Conservation (phyloP, 78 protist genomes). For the Protostelium mycophagum region DNA sequence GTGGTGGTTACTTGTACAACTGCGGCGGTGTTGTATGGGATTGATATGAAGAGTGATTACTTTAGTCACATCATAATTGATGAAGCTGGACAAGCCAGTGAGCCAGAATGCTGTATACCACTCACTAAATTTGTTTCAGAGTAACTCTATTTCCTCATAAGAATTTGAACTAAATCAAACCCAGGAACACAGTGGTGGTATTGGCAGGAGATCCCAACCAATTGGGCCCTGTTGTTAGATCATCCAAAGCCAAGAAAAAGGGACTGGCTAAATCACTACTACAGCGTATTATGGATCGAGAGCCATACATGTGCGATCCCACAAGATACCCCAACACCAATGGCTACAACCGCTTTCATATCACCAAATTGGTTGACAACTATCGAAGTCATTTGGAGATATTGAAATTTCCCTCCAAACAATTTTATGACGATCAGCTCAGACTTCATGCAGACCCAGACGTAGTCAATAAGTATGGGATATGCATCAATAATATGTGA, state of each 20-base stretch:
- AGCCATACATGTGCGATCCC: background rate
- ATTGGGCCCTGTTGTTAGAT: constrained; percentile 41
- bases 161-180: background rate
- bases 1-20: background rate
- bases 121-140: background rate
- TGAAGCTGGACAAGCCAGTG: constrained; percentile 41
- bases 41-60: background rate
- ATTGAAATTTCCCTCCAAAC: constrained; percentile 9
- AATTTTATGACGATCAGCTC: constrained; percentile 27
- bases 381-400: constrained; percentile 36
- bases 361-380: constrained; percentile 29
- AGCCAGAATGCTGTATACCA: constrained; percentile 16
- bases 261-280: background rate
- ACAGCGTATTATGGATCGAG: background rate
- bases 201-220: constrained; percentile 53
- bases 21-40: background rate
- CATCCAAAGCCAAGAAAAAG: background rate
- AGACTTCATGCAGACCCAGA: background rate
- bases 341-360: background rate
- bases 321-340: background rate
- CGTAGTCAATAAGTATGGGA: background rate
- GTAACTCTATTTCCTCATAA: background rate
- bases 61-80: constrained; percentile 16
- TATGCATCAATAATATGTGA: background rate
- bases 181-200: constrained; percentile 11